Evolutionary conservation across 306 rosid genomes (phyloP).

Genomic region (Trichosanthes truncata): DNA sequence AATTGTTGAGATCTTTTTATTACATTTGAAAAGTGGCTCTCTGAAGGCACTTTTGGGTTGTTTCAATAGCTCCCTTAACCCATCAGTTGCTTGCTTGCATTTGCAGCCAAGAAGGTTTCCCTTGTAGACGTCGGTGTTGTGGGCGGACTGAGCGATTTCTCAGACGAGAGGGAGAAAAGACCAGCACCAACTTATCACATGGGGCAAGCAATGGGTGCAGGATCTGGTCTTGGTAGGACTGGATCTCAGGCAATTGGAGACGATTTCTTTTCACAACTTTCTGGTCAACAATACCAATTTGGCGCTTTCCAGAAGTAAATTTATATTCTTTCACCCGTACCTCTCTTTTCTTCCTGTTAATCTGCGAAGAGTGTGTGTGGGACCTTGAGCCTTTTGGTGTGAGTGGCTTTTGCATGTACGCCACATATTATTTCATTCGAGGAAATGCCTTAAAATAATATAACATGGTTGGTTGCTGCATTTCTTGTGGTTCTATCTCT

Average conservation of each 20-base stretch:
- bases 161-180: constrained; percentile 72
- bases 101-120: constrained; percentile 79
- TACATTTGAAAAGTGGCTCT: not conserved
- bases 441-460: not conserved
- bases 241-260: constrained; percentile 47
- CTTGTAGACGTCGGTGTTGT: constrained; percentile 72
- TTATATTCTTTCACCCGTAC: not conserved
- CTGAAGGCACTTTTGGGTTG: not conserved
- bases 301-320: constrained; percentile 78
- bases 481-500: not conserved
- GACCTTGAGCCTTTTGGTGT: not conserved
- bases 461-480: not conserved
- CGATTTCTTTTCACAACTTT: constrained; percentile 52
- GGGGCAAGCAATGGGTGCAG: constrained; percentile 95
- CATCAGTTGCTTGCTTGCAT: not conserved
- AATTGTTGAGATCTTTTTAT: not conserved
- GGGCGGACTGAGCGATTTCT: constrained; percentile 70
- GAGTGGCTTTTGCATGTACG: not conserved
- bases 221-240: constrained; percentile 74
- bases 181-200: constrained; percentile 55
- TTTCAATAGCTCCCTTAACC: not conserved
- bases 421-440: not conserved
- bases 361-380: not conserved
- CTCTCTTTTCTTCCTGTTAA: not conserved
- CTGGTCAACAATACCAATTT: constrained; percentile 57